Conservation (phyloP, 2,329 filamentous ascomycete genomes). For the Phaeosphaeriaceae sp. region DNA sequence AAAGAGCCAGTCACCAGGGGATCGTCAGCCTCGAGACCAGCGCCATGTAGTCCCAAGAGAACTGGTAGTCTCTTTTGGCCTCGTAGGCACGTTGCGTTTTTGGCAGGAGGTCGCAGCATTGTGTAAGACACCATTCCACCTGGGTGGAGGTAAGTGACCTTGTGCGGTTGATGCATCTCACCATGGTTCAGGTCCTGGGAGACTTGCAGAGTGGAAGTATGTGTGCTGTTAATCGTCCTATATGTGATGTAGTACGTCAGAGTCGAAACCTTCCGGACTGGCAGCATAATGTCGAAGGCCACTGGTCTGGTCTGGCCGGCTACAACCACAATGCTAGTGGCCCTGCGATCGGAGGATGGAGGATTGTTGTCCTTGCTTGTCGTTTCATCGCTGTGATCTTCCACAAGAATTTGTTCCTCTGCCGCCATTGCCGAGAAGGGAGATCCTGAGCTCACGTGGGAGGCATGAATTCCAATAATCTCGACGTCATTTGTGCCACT, state of each 20-base stretch:
- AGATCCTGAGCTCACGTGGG: constrained; percentile 14
- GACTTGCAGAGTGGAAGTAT: constrained; percentile 26
- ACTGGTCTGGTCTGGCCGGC: constrained; percentile 54
- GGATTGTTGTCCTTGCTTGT: constrained; percentile 18
- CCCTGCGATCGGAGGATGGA: not conserved
- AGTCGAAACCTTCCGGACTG: constrained; percentile 29
- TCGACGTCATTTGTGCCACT: constrained; percentile 45
- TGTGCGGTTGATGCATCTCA: constrained; percentile 56
- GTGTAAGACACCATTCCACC: constrained; percentile 65
- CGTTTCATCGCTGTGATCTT: constrained; percentile 14
- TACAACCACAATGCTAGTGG: constrained; percentile 24
- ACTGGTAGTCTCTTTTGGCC: constrained; percentile 52
- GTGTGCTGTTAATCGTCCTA: constrained; percentile 16
- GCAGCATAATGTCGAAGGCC: constrained; percentile 43
- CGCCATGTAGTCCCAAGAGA: constrained; percentile 63
- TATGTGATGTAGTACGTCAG: constrained; percentile 38
- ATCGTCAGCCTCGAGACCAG: constrained; percentile 63
- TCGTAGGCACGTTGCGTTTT: constrained; percentile 42
- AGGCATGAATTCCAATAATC: constrained; percentile 43
- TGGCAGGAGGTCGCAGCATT: constrained; percentile 62
- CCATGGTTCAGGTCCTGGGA: constrained; percentile 34
- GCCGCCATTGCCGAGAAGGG: constrained; percentile 11
- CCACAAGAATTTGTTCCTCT: constrained; percentile 20
- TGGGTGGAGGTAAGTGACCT: constrained; percentile 63
- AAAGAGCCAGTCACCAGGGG: constrained; percentile 57